A percentile compares a stretch with the other conserved stretches of the same genome.
phyloP scores from a whole-genome alignment of 257 asterid species.

The Solanum raphanifolium region DNA sequence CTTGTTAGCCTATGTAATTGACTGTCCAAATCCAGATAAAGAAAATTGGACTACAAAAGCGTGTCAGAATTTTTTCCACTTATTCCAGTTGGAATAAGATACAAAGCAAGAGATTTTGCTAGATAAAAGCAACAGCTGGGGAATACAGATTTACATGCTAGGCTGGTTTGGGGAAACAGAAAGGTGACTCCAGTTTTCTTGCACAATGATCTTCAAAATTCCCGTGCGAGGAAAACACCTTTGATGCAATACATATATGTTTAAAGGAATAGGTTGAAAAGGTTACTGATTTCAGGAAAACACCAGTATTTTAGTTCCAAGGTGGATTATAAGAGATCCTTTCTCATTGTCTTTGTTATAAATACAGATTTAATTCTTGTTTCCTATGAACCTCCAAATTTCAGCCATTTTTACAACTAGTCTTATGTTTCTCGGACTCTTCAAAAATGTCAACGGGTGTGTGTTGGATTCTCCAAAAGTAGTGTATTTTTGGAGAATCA shows the following conservation, averaged over 20 bases:
- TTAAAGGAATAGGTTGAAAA: background rate
- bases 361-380: background rate
- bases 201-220: background rate
- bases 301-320: background rate
- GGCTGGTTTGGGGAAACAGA: background rate
- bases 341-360: background rate
- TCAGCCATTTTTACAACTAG: background rate
- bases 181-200: background rate
- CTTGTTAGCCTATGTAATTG: background rate
- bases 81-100: background rate
- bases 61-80: background rate
- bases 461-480: no score
- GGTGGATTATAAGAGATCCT: background rate
- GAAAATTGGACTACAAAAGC: background rate
- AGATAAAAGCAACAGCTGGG: background rate
- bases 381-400: background rate
- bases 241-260: background rate
- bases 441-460: no score
- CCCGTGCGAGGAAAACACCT: background rate
- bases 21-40: background rate
- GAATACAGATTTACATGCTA: background rate
- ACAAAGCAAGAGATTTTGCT: background rate
- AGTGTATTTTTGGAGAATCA: no score
- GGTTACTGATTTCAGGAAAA: background rate
- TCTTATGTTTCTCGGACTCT: no score